phyloP scores from a whole-genome alignment of 2,329 filamentous ascomycete species.

The Alternaria consortialis region DNA sequence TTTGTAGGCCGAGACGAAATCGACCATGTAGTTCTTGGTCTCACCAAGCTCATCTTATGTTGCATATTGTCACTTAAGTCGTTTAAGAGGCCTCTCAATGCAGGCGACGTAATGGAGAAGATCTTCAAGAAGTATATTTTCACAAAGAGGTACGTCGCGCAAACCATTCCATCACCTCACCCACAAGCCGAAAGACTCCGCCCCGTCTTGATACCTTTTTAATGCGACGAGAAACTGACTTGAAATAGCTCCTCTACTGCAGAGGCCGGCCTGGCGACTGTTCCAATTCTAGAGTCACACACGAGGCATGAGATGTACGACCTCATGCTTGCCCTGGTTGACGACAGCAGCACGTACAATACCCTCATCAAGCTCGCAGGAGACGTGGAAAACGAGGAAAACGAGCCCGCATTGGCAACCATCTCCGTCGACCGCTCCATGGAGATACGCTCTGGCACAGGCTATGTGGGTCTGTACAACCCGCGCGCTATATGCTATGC shows the following conservation, averaged over 20 bases:
- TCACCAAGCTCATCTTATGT: conserved; percentile 52
- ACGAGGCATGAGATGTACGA: conserved; percentile 51
- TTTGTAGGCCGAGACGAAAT: conserved; percentile 47
- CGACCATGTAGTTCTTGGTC: conserved; percentile 49
- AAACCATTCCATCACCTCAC: neutral
- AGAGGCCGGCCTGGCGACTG: conserved; percentile 18
- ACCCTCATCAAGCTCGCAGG: conserved; percentile 40
- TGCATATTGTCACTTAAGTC: conserved; percentile 53
- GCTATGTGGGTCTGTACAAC: conserved; percentile 90
- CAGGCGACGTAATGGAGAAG: conserved; percentile 37
- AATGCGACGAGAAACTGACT: conserved; percentile 9
- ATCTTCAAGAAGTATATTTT: conserved; percentile 52
- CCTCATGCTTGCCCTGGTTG: conserved; percentile 43
- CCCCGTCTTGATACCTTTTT: neutral
- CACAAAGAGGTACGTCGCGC: conserved; percentile 27
- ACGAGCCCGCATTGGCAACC: conserved; percentile 68
- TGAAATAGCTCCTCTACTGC: conserved; percentile 12
- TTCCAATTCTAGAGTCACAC: conserved; percentile 48
- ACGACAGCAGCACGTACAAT: conserved; percentile 42
- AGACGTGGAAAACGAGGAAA: conserved; percentile 29
- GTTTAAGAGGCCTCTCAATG: conserved; percentile 50
- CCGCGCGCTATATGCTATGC: conserved; percentile 97
- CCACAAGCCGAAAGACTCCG: neutral
- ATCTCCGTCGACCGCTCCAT: conserved; percentile 67
- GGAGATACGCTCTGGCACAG: conserved; percentile 76